phyloP scores from a whole-genome alignment of 1,284 basidiomycete species.

The Coriolopsis trogii region DNA sequence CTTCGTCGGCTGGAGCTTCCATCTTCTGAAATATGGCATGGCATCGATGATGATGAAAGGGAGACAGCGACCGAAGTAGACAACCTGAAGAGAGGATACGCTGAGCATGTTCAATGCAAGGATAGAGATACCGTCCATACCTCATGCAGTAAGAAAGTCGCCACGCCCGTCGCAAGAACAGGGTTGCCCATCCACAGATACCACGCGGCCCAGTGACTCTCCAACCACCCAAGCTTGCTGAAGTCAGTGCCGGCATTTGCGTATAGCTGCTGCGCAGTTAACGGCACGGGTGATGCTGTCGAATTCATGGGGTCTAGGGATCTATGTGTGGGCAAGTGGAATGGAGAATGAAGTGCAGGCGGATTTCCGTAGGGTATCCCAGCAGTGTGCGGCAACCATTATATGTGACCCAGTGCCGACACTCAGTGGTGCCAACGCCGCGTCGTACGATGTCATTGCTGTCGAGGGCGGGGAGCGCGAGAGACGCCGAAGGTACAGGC shows the following conservation, averaged over 20 bases:
- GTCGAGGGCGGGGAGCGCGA: too few relatives aligned
- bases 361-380: too few relatives aligned
- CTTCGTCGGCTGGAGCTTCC: constrained; percentile 94
- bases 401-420: too few relatives aligned
- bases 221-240: constrained; percentile 70
- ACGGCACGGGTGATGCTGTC: constrained; percentile 25
- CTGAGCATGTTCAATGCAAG: neutral
- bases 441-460: too few relatives aligned
- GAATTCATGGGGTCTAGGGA: too few relatives aligned
- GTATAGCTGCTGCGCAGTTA: constrained; percentile 49
- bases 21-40: constrained; percentile 91
- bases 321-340: too few relatives aligned
- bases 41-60: constrained; percentile 97
- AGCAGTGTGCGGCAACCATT: too few relatives aligned
- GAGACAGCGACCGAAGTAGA: constrained; percentile 95
- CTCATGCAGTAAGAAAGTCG: constrained; percentile 95
- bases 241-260: constrained; percentile 56
- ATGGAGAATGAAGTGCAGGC: too few relatives aligned
- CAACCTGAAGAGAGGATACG: constrained; percentile 54
- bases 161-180: constrained; percentile 90
- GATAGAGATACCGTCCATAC: constrained; percentile 45
- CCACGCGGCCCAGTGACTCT: constrained; percentile 82
- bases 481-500: too few relatives aligned
- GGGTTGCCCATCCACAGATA: constrained; percentile 90
- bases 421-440: too few relatives aligned